phyloP scores from a whole-genome alignment of 1,284 basidiomycete species.

The Sporisorium graminicola region DNA sequence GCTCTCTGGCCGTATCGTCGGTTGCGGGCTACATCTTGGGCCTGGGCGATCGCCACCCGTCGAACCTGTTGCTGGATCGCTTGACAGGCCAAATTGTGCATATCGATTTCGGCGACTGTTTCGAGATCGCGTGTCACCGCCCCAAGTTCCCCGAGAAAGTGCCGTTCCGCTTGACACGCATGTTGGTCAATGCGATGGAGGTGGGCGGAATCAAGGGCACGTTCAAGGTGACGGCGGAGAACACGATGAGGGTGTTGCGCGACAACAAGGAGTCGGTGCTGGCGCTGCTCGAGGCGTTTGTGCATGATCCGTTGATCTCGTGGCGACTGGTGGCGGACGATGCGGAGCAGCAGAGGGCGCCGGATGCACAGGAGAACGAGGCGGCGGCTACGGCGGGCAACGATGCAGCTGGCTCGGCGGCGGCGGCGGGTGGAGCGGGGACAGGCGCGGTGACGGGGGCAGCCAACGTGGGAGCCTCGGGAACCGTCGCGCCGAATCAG shows the following conservation, averaged over 20 bases:
- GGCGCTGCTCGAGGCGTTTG: slow-evolving; percentile 91
- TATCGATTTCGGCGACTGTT: slow-evolving; percentile 84
- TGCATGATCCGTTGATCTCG: slow-evolving; percentile 75
- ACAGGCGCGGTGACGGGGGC: slow-evolving; percentile 9
- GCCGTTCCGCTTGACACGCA: slow-evolving; percentile 96
- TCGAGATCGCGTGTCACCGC: slow-evolving; percentile 73
- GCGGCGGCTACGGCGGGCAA: slow-evolving; percentile 2
- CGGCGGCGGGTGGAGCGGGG: not conserved
- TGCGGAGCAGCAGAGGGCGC: slow-evolving; percentile 41
- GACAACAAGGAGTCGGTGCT: slow-evolving; percentile 98
- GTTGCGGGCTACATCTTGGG: slow-evolving; percentile 84
- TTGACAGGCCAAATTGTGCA: slow-evolving; percentile 95
- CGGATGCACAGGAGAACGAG: slow-evolving; percentile 65
- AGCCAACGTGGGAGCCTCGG: slow-evolving; percentile 11
- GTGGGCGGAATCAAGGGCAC: slow-evolving; percentile 94
- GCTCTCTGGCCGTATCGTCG: slow-evolving; percentile 79
- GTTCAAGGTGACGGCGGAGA: slow-evolving; percentile 95
- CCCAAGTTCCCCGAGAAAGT: slow-evolving; percentile 99
- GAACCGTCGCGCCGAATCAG: slow-evolving; percentile 16
- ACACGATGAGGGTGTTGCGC: slow-evolving; percentile 94
- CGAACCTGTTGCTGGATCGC: slow-evolving; percentile 92
- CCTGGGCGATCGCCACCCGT: slow-evolving; percentile 97
- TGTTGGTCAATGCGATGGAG: slow-evolving; percentile 99
- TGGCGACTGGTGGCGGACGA: slow-evolving; percentile 72
- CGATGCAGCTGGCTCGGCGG: slow-evolving; percentile 20